Base-by-base conservation (phyloP, 1,284 basidiomycete species). In the Amylostereum areolatum region DNA sequence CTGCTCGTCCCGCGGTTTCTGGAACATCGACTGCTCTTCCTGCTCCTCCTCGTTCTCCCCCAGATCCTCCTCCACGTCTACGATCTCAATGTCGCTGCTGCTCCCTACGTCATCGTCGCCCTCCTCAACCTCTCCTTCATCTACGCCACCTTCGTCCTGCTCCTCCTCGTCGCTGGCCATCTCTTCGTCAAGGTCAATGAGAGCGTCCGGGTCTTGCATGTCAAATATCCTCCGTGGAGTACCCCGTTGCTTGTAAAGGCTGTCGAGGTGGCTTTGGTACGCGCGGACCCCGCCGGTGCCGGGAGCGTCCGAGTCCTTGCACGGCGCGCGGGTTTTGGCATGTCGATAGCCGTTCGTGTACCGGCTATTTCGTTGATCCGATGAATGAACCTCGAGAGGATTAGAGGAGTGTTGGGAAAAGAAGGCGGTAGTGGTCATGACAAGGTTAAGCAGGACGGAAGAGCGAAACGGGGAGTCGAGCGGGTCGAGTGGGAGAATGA, bases 341-440 rank as follows among this genome's bases (percentile, higher is more conserved):
- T 65, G 60, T 45, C 64, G 46, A 60, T 73, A 71, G 44, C 65
- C 60, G 41, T 62, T 63, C 47, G 70, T 67, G 60, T 80, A 81
- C 32, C 63, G 59, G 35, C 60, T 66, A 59, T 83, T 83, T 47
- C 71, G 73, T 1, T 65, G 55, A 59, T 89, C 84, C 24, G 81
- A 83, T n/a, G 83, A 78, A 37, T 74, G 69, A 18, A 80, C 77
- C 58, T 89, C 85, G 43, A 89, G 74, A 2, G 86, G 86, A 59
- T 89, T 89, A 40, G 86, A 89, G 10, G 83, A 84, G 60, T 89
- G 87, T 56, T 83, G 83, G 8, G 87, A 88, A 55, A 89, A 68
- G 8, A 76, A 56, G 50, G 65, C 57, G 36, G 65, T 63, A 3
- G 63, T 60, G 36, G 68, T 61, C 62, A 65, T 66, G n/a, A n/a